These are phyloP conservation scores for Botryotinia calthae DNA, from an alignment of 2,329 filamentous ascomycete genomes.

Conservation along the genomic window DNA sequence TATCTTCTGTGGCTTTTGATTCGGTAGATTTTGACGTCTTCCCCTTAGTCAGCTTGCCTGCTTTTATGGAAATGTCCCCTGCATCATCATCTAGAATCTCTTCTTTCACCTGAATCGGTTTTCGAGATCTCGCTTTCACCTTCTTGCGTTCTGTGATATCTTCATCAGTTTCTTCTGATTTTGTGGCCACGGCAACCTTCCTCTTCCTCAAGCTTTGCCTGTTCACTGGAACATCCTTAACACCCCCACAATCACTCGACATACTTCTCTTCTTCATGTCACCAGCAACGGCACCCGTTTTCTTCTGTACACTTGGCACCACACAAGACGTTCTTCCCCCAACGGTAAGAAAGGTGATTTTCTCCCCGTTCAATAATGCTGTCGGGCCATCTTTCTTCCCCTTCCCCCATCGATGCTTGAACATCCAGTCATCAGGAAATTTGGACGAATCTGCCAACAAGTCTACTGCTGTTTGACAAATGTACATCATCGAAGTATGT, in stretches of 20 bases:
- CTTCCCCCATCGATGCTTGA: constrained; percentile 86
- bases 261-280: constrained; percentile 31
- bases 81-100: background rate
- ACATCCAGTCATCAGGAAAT: constrained; percentile 86
- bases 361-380: constrained; percentile 77
- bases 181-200: background rate
- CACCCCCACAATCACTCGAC: constrained; percentile 46
- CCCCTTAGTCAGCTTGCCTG: constrained; percentile 5
- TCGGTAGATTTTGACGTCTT: constrained; percentile 21
- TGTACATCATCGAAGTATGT: constrained; percentile 69
- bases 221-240: constrained; percentile 9
- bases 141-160: background rate
- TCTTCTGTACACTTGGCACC: constrained; percentile 83
- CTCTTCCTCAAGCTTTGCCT: constrained; percentile 12
- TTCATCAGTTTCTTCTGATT: constrained; percentile 1
- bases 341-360: constrained; percentile 82
- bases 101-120: background rate
- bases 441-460: constrained; percentile 75
- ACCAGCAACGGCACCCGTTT: constrained; percentile 44
- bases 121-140: background rate
- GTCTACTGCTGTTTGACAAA: constrained; percentile 78
- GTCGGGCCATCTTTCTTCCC: constrained; percentile 69
- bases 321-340: constrained; percentile 89
- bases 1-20: constrained; percentile 9
- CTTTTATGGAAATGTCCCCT: background rate